Conservation (phyloP, 1,284 basidiomycete genomes). For the Cryptococcus sp. region DNA sequence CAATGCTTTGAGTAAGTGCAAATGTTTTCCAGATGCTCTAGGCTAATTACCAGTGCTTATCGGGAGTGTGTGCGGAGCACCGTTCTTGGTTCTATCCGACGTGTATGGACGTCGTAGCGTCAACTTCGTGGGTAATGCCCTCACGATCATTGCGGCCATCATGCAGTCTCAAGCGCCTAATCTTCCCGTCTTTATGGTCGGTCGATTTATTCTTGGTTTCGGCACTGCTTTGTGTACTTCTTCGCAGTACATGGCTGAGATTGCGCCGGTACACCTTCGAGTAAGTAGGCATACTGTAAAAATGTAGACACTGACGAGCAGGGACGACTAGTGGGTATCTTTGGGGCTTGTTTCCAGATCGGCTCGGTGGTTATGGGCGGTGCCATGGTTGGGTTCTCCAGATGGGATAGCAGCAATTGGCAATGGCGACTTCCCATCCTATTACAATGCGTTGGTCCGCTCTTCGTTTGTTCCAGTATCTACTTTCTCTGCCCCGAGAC, state of each 20-base stretch:
- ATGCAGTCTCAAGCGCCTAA: conserved; percentile 7
- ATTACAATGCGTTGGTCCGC: conserved; percentile 52
- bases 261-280: conserved; percentile 33
- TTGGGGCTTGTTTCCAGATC: conserved; percentile 7
- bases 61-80: not conserved
- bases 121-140: conserved; percentile 55
- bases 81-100: conserved; percentile 45
- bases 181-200: conserved; percentile 6
- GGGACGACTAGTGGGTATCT: conserved; percentile 1
- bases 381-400: conserved; percentile 5
- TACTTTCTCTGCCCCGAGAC: conserved; percentile 18
- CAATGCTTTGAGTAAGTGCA: not conserved
- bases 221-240: conserved; percentile 7
- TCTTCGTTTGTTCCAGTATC: conserved; percentile 52
- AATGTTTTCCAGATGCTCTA: too few species aligned
- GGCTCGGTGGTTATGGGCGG: conserved; percentile 2
- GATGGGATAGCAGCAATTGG: conserved; percentile 37
- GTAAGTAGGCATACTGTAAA: not conserved
- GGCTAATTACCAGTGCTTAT: not conserved
- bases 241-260: conserved; percentile 53
- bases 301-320: not conserved
- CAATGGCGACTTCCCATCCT: conserved; percentile 57
- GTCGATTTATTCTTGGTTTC: conserved; percentile 7
- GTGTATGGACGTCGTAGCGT: conserved; percentile 55
- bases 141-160: conserved; percentile 17